A percentile compares a stretch with the other conserved stretches of the same genome.
phyloP scores from a whole-genome alignment of 176 grass and related monocot species.

The Musa troglodytarum region DNA sequence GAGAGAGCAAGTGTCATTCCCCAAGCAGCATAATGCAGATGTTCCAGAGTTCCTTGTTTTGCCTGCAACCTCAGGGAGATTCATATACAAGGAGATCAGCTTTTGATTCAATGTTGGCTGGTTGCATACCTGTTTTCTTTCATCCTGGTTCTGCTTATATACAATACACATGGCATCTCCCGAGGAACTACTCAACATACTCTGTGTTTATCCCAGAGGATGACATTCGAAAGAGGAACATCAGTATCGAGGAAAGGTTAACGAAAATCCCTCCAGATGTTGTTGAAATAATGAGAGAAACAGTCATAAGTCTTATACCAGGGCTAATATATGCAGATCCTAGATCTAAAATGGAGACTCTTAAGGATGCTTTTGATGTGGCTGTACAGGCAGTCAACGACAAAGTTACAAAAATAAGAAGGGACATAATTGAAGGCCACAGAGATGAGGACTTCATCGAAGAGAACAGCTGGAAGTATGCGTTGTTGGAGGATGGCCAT shows the following conservation, averaged over 20 bases:
- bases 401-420: conserved; percentile 39
- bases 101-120: no score
- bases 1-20: no score
- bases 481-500: conserved; percentile 32
- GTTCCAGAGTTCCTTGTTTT: no score
- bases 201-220: no score
- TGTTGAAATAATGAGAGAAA: conserved; percentile 38
- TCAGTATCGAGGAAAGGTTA: conserved; percentile 49
- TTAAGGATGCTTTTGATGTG: conserved; percentile 71
- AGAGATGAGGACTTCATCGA: conserved; percentile 28
- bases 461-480: conserved; percentile 52
- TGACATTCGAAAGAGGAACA: conserved; percentile 1
- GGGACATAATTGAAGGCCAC: conserved; percentile 13
- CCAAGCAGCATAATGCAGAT: no score
- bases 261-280: conserved; percentile 19
- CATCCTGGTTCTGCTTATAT: no score
- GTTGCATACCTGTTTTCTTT: no score
- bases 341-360: conserved; percentile 32
- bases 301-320: conserved; percentile 47
- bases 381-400: conserved; percentile 37
- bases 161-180: no score
- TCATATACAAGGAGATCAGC: no score
- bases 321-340: conserved; percentile 44
- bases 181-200: no score
- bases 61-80: no score